Evolutionary conservation across 805 yeast genomes (phyloP).

Genomic region (Kazachstania bromeliacearum): DNA sequence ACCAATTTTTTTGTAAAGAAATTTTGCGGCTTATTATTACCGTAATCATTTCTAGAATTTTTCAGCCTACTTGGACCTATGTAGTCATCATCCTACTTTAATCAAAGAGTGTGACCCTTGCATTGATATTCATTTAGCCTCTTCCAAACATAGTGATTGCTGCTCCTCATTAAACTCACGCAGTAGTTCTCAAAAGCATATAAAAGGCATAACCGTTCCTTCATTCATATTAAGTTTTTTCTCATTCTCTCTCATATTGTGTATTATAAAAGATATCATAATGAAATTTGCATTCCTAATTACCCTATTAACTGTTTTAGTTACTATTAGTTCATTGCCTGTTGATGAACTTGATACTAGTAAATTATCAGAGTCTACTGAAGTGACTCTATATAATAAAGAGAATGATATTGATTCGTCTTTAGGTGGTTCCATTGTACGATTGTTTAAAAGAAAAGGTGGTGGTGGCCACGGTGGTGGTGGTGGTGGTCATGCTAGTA

Average conservation of each 20-base stretch:
- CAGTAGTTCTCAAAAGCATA: no score
- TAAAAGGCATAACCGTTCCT: no score
- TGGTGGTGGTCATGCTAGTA: slow-evolving; percentile 2
- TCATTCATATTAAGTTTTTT: background rate
- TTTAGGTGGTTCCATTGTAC: background rate
- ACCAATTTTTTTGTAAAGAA: no score
- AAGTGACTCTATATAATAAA: background rate
- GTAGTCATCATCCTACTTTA: no score
- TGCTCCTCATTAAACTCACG: no score
- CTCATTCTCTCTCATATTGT: background rate
- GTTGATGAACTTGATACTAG: background rate
- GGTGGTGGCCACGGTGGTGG: slow-evolving; percentile 3
- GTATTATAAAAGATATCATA: background rate
- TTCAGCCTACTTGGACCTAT: no score
- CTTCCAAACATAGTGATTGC: no score
- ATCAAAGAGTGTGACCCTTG: no score
- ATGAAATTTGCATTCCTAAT: background rate
- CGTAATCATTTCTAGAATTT: no score
- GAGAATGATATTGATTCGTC: background rate
- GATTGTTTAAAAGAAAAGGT: slow-evolving; percentile 3
- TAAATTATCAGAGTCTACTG: no score
- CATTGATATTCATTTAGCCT: no score
- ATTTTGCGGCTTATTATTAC: no score
- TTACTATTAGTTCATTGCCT: background rate
- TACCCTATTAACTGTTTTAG: background rate